A percentile compares a stretch with the other conserved stretches of the same genome.
Evolutionary conservation across 345 rosid species (phyloP).

Genomic region (Microthlaspi erraticum): DNA sequence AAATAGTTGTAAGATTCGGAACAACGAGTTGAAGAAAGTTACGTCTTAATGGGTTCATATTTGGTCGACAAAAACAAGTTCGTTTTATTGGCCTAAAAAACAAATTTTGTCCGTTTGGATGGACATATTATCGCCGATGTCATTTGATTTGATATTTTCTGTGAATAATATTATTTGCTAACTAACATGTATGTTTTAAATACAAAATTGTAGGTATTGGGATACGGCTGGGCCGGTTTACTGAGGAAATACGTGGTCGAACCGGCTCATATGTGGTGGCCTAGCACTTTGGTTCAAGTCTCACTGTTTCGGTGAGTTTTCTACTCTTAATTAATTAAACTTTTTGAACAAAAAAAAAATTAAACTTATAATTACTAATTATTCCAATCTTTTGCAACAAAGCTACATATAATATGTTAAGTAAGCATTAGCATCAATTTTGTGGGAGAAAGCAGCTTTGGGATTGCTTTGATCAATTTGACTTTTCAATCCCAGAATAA

Average conservation of each 20-base stretch:
- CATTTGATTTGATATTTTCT: neutral
- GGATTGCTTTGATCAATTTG: slow-evolving; percentile 2
- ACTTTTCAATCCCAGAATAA: neutral
- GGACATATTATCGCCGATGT: neutral
- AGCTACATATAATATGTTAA: slow-evolving; percentile 16
- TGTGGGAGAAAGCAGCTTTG: slow-evolving; percentile 5
- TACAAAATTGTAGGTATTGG: slow-evolving; percentile 62
- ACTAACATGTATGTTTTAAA: neutral
- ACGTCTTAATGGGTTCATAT: slow-evolving; percentile 8
- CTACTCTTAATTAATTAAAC: neutral
- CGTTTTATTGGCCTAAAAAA: neutral
- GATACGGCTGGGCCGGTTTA: slow-evolving; percentile 96
- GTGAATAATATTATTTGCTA: neutral
- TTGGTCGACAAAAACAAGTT: neutral
- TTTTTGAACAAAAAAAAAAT: too few species aligned
- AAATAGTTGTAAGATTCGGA: neutral
- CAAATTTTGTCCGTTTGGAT: neutral
- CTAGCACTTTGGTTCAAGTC: slow-evolving; percentile 79
- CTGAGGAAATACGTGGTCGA: slow-evolving; percentile 89
- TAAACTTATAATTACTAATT: neutral
- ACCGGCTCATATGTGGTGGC: slow-evolving; percentile 99
- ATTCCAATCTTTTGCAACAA: slow-evolving; percentile 22
- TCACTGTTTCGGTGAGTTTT: slow-evolving; percentile 71
- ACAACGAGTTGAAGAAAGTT: slow-evolving; percentile 1
- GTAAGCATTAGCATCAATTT: slow-evolving; percentile 18